phyloP scores from a whole-genome alignment of 2,329 filamentous ascomycete species.

The Ceratocystis huliohia region DNA sequence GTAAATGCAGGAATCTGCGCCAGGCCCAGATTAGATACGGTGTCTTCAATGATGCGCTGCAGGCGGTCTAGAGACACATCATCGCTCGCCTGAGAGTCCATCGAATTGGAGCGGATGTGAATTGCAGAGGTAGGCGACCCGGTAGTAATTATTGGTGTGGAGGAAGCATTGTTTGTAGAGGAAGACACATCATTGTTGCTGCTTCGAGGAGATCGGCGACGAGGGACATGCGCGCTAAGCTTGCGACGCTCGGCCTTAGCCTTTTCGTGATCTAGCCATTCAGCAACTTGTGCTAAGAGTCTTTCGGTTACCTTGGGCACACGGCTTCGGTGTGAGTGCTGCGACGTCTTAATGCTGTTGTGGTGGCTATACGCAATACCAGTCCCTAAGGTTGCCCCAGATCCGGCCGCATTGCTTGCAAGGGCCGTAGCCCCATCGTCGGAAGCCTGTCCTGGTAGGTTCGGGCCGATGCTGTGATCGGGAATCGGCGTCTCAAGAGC shows the following conservation, averaged over 20 bases:
- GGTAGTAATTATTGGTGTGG: neutral
- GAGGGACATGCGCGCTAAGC: slow-evolving; percentile 30
- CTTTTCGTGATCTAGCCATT: slow-evolving; percentile 76
- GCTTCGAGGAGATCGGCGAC: slow-evolving; percentile 30
- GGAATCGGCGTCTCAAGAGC: slow-evolving; percentile 12
- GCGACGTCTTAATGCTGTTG: slow-evolving; percentile 22
- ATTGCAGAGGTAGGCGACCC: neutral
- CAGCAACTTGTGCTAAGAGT: slow-evolving; percentile 59
- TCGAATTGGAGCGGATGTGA: slow-evolving; percentile 38
- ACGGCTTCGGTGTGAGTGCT: slow-evolving; percentile 14
- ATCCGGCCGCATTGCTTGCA: neutral
- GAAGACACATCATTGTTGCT: slow-evolving; percentile 19
- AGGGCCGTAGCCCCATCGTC: slow-evolving; percentile 24
- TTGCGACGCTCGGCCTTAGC: slow-evolving; percentile 43
- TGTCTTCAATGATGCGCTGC: slow-evolving; percentile 65
- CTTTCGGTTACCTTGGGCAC: slow-evolving; percentile 33
- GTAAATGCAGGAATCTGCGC: slow-evolving; percentile 34
- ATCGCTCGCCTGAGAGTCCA: slow-evolving; percentile 49
- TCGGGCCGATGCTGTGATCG: neutral
- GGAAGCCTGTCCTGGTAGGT: slow-evolving; percentile 19
- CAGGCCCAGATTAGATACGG: slow-evolving; percentile 43
- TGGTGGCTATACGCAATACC: slow-evolving; percentile 1
- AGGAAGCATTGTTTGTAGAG: neutral
- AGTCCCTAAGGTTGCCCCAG: neutral
- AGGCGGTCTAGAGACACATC: slow-evolving; percentile 66